A percentile compares a stretch with the other conserved stretches of the same genome.
phyloP scores from a whole-genome alignment of 2,329 filamentous ascomycete genomes.

The Talaromyces verruculosus region DNA sequence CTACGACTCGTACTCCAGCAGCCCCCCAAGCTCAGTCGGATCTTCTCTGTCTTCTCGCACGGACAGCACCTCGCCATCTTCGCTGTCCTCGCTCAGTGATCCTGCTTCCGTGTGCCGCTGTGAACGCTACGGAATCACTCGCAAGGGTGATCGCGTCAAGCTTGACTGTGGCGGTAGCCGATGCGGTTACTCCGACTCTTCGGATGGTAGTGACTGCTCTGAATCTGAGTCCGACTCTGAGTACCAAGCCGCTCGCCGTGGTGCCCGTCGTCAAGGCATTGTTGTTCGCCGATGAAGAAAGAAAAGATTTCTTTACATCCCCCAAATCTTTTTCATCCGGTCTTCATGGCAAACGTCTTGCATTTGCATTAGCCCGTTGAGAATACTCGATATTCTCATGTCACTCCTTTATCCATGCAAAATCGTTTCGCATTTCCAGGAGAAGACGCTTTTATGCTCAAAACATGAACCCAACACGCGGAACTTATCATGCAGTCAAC shows the following conservation, averaged over 20 bases:
- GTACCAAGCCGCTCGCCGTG: constrained; percentile 38
- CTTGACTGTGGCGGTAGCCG: constrained; percentile 89
- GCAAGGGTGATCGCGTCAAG: constrained; percentile 88
- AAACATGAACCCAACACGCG: neutral
- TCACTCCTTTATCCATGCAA: constrained; percentile 2
- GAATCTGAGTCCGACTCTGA: constrained; percentile 54
- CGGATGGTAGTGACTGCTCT: constrained; percentile 64
- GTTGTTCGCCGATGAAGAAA: constrained; percentile 39
- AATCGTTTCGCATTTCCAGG: neutral
- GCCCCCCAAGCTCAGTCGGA: constrained; percentile 65
- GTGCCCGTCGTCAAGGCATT: constrained; percentile 39
- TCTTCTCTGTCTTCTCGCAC: constrained; percentile 76
- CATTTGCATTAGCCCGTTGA: constrained; percentile 7
- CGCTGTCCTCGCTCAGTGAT: constrained; percentile 72
- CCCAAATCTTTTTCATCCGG: neutral
- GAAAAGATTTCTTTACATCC: neutral
- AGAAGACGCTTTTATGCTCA: constrained; percentile 7
- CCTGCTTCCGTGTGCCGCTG: constrained; percentile 73
- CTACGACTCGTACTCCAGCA: constrained; percentile 70
- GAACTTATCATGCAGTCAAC: constrained; percentile 10
- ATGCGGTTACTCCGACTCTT: constrained; percentile 71
- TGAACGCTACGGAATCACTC: constrained; percentile 94
- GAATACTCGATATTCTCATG: neutral
- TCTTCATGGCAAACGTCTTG: constrained; percentile 3
- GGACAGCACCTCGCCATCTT: constrained; percentile 55